A percentile compares a stretch with the other conserved stretches of the same genome.
Conservation (phyloP, 2,329 filamentous ascomycete genomes). For the Penicillium glabrum region DNA sequence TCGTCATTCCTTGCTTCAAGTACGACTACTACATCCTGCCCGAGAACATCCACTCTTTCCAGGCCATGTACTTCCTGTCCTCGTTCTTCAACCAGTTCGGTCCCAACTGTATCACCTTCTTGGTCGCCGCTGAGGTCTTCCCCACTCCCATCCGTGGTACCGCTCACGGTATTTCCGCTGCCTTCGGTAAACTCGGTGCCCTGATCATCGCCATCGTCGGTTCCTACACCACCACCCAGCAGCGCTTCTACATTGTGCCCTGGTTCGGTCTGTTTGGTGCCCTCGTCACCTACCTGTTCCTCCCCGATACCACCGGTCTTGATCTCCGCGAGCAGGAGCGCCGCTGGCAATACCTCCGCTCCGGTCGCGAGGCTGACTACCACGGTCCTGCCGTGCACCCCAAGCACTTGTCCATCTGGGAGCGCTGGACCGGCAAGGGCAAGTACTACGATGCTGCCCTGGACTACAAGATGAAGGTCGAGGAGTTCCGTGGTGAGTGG, state of each 20-base stretch:
- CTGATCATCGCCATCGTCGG: constrained; percentile 70
- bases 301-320: constrained; percentile 92
- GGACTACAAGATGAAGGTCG: constrained; percentile 80
- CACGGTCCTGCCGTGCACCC: constrained; percentile 90
- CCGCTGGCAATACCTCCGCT: constrained; percentile 82
- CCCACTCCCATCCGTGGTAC: constrained; percentile 89
- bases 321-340: constrained; percentile 97
- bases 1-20: constrained; percentile 85
- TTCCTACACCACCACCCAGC: constrained; percentile 74
- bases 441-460: constrained; percentile 80
- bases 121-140: constrained; percentile 91
- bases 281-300: constrained; percentile 76
- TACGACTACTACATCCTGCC: constrained; percentile 76
- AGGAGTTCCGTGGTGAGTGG: constrained; percentile 69
- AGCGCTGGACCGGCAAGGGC: constrained; percentile 69
- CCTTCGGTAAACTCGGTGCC: constrained; percentile 83
- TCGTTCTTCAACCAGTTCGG: constrained; percentile 99
- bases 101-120: constrained; percentile 93
- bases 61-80: constrained; percentile 95
- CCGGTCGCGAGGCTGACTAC: constrained; percentile 76
- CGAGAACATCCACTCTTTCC: constrained; percentile 76
- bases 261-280: constrained; percentile 92
- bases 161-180: constrained; percentile 90
- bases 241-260: constrained; percentile 86
- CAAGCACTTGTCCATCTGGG: constrained; percentile 86